Conservation (phyloP, 2,329 filamentous ascomycete species). For the Penicillium sclerotiorum region DNA sequence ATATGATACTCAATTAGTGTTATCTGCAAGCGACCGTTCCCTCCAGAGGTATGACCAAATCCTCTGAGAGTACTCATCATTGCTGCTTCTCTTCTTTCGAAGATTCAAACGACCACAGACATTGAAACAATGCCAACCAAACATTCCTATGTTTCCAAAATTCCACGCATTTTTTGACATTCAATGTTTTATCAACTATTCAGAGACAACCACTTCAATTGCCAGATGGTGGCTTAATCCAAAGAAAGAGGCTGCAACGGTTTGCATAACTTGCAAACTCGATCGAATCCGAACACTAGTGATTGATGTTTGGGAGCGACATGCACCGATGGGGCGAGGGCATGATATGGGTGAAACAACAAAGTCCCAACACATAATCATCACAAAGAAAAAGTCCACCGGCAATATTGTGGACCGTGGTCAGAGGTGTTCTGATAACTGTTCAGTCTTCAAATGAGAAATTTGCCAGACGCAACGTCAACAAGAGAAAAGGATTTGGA, state of each 20-base stretch:
- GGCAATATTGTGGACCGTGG: not conserved
- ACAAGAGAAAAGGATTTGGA: not conserved
- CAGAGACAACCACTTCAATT: too few relatives aligned
- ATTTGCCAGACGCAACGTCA: not conserved
- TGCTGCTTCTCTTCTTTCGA: too few relatives aligned
- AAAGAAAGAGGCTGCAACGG: not conserved
- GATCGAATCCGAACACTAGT: constrained; percentile 2
- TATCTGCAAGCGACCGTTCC: too few relatives aligned
- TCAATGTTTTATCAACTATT: too few relatives aligned
- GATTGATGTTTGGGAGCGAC: constrained; percentile 5
- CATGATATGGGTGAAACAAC: constrained; percentile 1
- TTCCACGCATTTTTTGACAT: too few relatives aligned
- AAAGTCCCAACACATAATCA: constrained; percentile 1
- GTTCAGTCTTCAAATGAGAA: not conserved
- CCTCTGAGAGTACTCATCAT: too few relatives aligned
- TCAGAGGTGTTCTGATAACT: not conserved
- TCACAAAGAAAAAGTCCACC: constrained; percentile 1
- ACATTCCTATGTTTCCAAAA: too few relatives aligned
- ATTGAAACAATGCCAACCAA: too few relatives aligned
- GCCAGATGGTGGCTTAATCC: constrained; percentile 2
- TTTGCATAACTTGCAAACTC: constrained; percentile 4
- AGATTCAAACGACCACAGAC: too few relatives aligned
- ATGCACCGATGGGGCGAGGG: not conserved
- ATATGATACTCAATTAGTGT: too few relatives aligned
- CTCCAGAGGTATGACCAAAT: too few relatives aligned